phyloP scores from a whole-genome alignment of 345 rosid species.

The Salix viminalis region DNA sequence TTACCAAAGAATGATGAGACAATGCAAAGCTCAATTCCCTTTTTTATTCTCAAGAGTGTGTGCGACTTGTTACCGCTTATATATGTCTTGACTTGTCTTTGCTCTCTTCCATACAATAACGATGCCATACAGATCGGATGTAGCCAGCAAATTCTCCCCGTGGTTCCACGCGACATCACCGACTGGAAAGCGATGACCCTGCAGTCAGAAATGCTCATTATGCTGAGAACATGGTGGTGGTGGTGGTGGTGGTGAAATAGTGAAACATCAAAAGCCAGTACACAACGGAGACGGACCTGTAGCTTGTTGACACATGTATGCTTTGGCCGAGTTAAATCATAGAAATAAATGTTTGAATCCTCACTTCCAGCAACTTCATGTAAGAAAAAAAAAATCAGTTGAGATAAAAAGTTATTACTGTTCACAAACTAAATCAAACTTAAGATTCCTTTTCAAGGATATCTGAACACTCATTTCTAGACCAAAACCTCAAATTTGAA shows the following conservation, averaged over 20 bases:
- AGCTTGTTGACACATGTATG: conserved; percentile 92
- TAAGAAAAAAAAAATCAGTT: conserved; percentile 14
- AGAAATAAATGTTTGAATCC: conserved; percentile 90
- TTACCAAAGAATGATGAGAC: conserved; percentile 12
- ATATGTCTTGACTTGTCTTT: conserved; percentile 43
- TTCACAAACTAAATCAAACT: neutral
- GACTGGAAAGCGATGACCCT: conserved; percentile 95
- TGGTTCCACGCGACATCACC: conserved; percentile 88
- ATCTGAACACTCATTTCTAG: neutral
- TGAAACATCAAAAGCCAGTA: neutral
- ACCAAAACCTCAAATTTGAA: neutral
- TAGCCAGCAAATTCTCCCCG: conserved; percentile 92
- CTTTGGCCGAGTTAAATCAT: conserved; percentile 79
- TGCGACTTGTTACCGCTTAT: neutral
- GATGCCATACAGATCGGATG: conserved; percentile 85
- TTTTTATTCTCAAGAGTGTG: neutral
- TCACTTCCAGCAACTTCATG: conserved; percentile 82
- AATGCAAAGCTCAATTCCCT: neutral
- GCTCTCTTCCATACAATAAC: conserved; percentile 99
- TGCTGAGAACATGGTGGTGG: neutral
- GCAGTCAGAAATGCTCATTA: conserved; percentile 18
- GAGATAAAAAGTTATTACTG: neutral
- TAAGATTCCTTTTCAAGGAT: neutral
- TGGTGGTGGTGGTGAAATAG: neutral
- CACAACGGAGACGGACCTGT: conserved; percentile 49